phyloP scores from a whole-genome alignment of 192 early-diverging fungal genomes.

The Coemansia sp. region DNA sequence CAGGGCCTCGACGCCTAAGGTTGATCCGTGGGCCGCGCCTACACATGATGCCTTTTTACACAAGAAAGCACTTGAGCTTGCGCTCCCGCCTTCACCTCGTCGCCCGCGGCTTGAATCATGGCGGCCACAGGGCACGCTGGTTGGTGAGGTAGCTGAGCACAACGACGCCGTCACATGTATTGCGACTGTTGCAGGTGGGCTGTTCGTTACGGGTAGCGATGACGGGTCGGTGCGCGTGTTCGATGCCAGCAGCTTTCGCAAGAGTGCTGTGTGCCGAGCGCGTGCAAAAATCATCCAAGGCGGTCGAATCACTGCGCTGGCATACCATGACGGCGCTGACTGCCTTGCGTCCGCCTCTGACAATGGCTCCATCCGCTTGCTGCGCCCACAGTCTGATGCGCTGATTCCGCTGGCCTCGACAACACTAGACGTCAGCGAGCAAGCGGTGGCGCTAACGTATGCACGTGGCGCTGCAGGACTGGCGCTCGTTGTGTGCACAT shows the following conservation, averaged over 20 bases:
- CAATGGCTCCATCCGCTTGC: slow-evolving; percentile 79
- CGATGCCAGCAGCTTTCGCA: slow-evolving; percentile 77
- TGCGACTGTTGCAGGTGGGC: slow-evolving; percentile 65
- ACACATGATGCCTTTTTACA: slow-evolving; percentile 43
- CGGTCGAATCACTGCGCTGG: slow-evolving; percentile 71
- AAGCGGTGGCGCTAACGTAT: slow-evolving; percentile 23
- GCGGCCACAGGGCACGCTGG: slow-evolving; percentile 75
- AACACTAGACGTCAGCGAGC: slow-evolving; percentile 16
- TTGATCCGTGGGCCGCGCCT: neutral
- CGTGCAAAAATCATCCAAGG: slow-evolving; percentile 68
- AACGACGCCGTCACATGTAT: slow-evolving; percentile 73
- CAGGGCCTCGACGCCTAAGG: neutral
- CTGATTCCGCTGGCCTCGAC: slow-evolving; percentile 19
- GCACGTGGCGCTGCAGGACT: slow-evolving; percentile 17
- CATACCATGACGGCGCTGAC: slow-evolving; percentile 77
- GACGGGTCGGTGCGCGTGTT: slow-evolving; percentile 84
- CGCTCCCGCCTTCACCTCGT: slow-evolving; percentile 37
- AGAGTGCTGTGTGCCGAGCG: slow-evolving; percentile 80
- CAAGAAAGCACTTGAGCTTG: slow-evolving; percentile 58
- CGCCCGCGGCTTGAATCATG: slow-evolving; percentile 54
- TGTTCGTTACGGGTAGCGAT: slow-evolving; percentile 80
- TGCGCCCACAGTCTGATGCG: slow-evolving; percentile 47
- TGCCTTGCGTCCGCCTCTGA: slow-evolving; percentile 76
- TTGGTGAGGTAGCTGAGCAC: slow-evolving; percentile 84
- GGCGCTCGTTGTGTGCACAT: slow-evolving; percentile 35